Percentiles rank a stretch among this genome's conserved stretches.
These are phyloP conservation scores for Lactarius trivialis DNA, from an alignment of 768 basidiomycete genomes.

Conservation along the genomic window DNA sequence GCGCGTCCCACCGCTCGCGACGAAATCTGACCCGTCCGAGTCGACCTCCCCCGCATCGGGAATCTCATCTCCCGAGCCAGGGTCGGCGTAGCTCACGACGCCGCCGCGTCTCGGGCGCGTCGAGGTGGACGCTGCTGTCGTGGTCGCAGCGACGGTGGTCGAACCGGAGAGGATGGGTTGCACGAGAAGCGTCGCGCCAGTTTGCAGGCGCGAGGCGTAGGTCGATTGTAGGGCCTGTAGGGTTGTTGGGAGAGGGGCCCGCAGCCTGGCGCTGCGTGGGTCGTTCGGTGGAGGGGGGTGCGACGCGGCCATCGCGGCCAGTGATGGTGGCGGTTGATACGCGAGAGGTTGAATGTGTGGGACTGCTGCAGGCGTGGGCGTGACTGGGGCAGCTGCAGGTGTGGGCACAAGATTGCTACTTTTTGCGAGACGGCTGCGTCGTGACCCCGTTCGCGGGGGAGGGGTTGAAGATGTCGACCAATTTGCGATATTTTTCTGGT, in stretches of 20 bases:
- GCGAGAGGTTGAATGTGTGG: slow-evolving; percentile 30
- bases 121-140: slow-evolving; percentile 36
- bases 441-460: slow-evolving; percentile 42
- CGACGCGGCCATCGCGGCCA: slow-evolving; percentile 27
- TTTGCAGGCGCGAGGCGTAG: slow-evolving; percentile 85
- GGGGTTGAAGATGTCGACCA: slow-evolving; percentile 61
- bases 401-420: slow-evolving; percentile 38
- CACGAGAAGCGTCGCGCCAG: slow-evolving; percentile 83
- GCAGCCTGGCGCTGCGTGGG: slow-evolving; percentile 5
- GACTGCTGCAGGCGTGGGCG: slow-evolving; percentile 32
- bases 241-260: slow-evolving; percentile 41
- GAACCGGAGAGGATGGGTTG: slow-evolving; percentile 64
- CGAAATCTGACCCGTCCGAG: slow-evolving; percentile 78
- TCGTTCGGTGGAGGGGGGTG: slow-evolving; percentile 40
- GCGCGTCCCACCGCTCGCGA: slow-evolving; percentile 56
- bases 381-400: slow-evolving; percentile 19
- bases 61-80: slow-evolving; percentile 75
- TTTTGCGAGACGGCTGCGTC: slow-evolving; percentile 35
- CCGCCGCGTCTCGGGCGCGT: slow-evolving; percentile 47
- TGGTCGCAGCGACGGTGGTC: slow-evolving; percentile 29
- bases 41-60: slow-evolving; percentile 78
- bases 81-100: slow-evolving; percentile 83
- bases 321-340: slow-evolving; percentile 28
- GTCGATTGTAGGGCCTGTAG: slow-evolving; percentile 74
- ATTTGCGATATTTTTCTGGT: slow-evolving; percentile 62